Conservation (phyloP, 2,329 filamentous ascomycete genomes). For the Aspergillus ibericus region DNA sequence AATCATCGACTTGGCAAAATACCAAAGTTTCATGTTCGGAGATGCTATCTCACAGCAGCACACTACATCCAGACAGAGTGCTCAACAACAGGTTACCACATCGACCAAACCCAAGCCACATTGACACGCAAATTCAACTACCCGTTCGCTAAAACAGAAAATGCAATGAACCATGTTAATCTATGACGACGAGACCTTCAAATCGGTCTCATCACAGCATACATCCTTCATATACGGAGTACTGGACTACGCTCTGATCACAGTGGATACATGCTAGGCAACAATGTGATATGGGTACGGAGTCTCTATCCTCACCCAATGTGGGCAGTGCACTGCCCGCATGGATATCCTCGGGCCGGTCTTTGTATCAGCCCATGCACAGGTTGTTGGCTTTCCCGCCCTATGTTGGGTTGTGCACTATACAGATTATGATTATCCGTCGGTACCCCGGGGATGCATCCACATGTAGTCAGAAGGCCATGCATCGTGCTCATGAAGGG, state of each 20-base stretch:
- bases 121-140: constrained; percentile 55
- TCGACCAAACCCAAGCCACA: constrained; percentile 51
- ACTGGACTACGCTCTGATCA: constrained; percentile 62
- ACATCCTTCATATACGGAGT: constrained; percentile 57
- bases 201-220: constrained; percentile 50
- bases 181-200: constrained; percentile 55
- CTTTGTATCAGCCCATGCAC: constrained; percentile 47
- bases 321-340: constrained; percentile 57
- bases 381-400: constrained; percentile 45
- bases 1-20: constrained; percentile 46
- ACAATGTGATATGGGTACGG: constrained; percentile 39
- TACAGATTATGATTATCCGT: constrained; percentile 54
- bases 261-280: constrained; percentile 57
- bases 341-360: constrained; percentile 46
- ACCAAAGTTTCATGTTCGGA: constrained; percentile 54
- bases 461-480: background rate
- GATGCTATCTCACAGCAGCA: constrained; percentile 58
- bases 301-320: constrained; percentile 54
- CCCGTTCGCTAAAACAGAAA: constrained; percentile 42
- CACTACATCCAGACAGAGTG: constrained; percentile 22
- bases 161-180: constrained; percentile 56
- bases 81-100: constrained; percentile 35
- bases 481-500: constrained; percentile 15
- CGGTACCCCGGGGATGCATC: constrained; percentile 16
- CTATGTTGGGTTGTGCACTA: constrained; percentile 53